These are phyloP conservation scores for Hanseniaspora nectarophila DNA, from an alignment of 805 yeast genomes.

Conservation along the genomic window DNA sequence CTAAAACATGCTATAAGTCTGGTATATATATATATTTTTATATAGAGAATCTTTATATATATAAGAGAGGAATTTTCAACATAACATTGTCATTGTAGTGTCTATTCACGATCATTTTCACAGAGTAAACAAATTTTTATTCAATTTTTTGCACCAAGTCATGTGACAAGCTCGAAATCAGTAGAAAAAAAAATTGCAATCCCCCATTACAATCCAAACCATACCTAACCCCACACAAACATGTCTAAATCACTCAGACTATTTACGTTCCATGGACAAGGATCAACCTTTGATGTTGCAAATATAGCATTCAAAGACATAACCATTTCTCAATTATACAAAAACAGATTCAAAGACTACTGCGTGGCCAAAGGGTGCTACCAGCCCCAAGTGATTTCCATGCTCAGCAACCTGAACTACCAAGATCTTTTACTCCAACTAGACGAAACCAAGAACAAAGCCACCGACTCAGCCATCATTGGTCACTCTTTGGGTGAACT, in stretches of 20 bases:
- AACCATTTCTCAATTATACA: conserved; percentile 19
- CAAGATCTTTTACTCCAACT: conserved; percentile 14
- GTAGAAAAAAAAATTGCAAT: neutral
- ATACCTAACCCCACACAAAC: neutral
- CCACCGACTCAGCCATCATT: conserved; percentile 16
- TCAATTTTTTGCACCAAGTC: no score
- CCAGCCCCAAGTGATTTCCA: conserved; percentile 27
- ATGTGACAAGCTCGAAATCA: no score
- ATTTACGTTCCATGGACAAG: conserved; percentile 29
- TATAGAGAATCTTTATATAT: no score
- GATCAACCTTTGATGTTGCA: conserved; percentile 24
- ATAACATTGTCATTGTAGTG: no score
- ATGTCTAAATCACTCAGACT: conserved; percentile 17
- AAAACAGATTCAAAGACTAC: conserved; percentile 20
- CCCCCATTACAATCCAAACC: no score
- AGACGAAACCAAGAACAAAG: neutral
- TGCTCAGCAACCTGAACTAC: conserved; percentile 24
- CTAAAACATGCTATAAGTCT: no score
- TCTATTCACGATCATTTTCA: no score
- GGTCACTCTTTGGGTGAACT: conserved; percentile 31
- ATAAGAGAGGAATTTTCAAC: no score
- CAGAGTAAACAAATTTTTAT: no score
- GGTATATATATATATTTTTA: no score
- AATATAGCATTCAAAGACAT: conserved; percentile 18
- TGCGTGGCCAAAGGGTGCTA: conserved; percentile 20